These are phyloP conservation scores for Cryptosporidium meleagridis DNA, from an alignment of 169 alveolate genomes.

Conservation along the genomic window DNA sequence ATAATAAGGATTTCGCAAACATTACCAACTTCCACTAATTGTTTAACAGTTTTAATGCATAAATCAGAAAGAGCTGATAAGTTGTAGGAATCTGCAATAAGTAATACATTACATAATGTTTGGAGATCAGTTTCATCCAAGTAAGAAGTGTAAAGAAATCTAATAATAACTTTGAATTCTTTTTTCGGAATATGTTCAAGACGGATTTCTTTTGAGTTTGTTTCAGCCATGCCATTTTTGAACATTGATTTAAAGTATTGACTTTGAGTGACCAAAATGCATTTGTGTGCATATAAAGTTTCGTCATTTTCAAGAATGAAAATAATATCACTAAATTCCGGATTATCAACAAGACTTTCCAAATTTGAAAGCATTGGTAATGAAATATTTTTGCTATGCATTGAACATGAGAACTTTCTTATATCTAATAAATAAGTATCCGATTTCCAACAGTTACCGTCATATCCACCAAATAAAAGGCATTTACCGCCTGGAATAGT, in stretches of 20 bases:
- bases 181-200: constrained; percentile 42
- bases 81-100: constrained; percentile 48
- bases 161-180: constrained; percentile 39
- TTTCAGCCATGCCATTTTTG: constrained; percentile 52
- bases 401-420: constrained; percentile 19
- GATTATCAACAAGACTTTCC: constrained; percentile 61
- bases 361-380: constrained; percentile 68
- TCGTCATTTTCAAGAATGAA: constrained; percentile 45
- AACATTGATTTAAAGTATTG: constrained; percentile 65
- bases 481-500: constrained; percentile 65
- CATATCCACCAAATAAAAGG: constrained; percentile 82
- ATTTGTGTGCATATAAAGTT: constrained; percentile 54
- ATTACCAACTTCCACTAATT: constrained; percentile 30
- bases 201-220: constrained; percentile 14
- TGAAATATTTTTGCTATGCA: constrained; percentile 29
- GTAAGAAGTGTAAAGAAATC: constrained; percentile 55
- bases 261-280: constrained; percentile 53
- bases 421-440: constrained; percentile 79
- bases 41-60: constrained; percentile 31
- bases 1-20: constrained; percentile 42
- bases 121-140: constrained; percentile 54
- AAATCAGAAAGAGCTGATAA: constrained; percentile 21
- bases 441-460: constrained; percentile 79
- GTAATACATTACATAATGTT: constrained; percentile 36
- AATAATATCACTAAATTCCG: constrained; percentile 63